Percentiles rank a stretch among this genome's conserved stretches.
These are phyloP conservation scores for Leccinum subtestaceum DNA, from an alignment of 768 basidiomycete species.

Conservation along the genomic window DNA sequence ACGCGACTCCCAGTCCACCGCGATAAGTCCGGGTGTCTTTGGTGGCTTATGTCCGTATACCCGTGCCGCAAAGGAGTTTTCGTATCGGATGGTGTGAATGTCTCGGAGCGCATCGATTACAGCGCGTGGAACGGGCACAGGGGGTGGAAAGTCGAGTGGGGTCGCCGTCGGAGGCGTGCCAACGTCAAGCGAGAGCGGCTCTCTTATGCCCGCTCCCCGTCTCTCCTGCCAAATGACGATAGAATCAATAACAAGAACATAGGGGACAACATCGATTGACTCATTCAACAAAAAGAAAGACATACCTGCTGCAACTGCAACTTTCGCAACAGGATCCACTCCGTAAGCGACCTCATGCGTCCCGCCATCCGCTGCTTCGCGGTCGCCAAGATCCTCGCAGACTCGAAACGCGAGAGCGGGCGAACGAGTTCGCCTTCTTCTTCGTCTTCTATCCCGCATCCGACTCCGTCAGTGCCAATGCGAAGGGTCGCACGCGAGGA, in stretches of 20 bases:
- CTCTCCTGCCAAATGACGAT: slow-evolving; percentile 17
- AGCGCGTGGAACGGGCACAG: slow-evolving; percentile 26
- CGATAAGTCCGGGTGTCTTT: slow-evolving; percentile 40
- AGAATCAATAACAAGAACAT: background rate
- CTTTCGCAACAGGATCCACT: slow-evolving; percentile 41
- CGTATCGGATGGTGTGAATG: slow-evolving; percentile 63
- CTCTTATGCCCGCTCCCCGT: slow-evolving; percentile 13
- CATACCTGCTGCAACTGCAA: slow-evolving; percentile 42
- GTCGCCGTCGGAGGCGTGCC: slow-evolving; percentile 11
- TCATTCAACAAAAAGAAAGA: background rate
- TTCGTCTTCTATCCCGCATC: background rate
- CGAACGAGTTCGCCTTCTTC: slow-evolving; percentile 32
- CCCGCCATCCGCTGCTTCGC: slow-evolving; percentile 10
- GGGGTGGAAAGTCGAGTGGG: slow-evolving; percentile 29
- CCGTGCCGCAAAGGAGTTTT: slow-evolving; percentile 64
- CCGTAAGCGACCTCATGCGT: slow-evolving; percentile 23
- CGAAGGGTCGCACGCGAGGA: slow-evolving; percentile 10
- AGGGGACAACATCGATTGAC: too few species aligned
- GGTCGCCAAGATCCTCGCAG: slow-evolving; percentile 33
- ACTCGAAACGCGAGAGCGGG: slow-evolving; percentile 43
- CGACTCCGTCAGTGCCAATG: slow-evolving; percentile 8
- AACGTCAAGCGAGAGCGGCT: background rate
- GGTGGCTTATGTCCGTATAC: slow-evolving; percentile 41
- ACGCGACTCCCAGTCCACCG: slow-evolving; percentile 69
- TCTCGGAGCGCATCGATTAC: slow-evolving; percentile 51